Base-by-base conservation (phyloP, 345 rosid genomes). In the Hibiscus syriacus region DNA sequence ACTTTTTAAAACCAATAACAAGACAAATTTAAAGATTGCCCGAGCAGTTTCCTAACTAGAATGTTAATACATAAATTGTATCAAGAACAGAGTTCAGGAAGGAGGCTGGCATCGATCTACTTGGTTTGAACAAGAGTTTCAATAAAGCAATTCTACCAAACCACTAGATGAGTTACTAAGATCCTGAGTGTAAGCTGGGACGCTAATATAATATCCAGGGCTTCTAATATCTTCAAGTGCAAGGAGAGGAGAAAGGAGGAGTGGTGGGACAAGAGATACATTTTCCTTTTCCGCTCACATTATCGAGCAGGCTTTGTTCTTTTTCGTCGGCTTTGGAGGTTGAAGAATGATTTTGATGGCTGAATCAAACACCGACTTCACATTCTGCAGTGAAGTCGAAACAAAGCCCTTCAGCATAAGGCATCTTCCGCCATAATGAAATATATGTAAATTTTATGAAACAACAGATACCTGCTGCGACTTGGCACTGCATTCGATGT, bases 321-420 rank as follows among this genome's bases (percentile, higher is more conserved):
- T 93, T 70, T 89, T 93, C 85, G 89, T 85, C 73, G 75, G 80
- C 78, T 93, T 93, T 2, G 99, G 99, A 2, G 99, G 99, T 79
- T 93, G 99, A 73, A 93, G 96, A 50, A 93, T 95, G 20, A 93
- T 97, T 73, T 79, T 83, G 54, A 93, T 91, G 73, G 97, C 99
- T 63, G 88, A 86, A 66, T 93, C 99, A 71, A 93, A 93, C 43
- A 93, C 97, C 19, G 72, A 91, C 76, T 93, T 93, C 82, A 93
- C 96, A 78, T 90, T 89, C 99, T 93, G 85, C 81, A 58, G 26
- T 65, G 60, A 54, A 63, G 66, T 66, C 39, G 11, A 8, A 61
- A 68, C 29, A 23, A 22, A 39, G 38, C 48, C 66, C 57, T 64
- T 72, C 32, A 36, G 29, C 30, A 14, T 36, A 46, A 54, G 2